Evolutionary conservation across 2,329 filamentous ascomycete genomes (phyloP).

Genomic region (Fusarium sp.): DNA sequence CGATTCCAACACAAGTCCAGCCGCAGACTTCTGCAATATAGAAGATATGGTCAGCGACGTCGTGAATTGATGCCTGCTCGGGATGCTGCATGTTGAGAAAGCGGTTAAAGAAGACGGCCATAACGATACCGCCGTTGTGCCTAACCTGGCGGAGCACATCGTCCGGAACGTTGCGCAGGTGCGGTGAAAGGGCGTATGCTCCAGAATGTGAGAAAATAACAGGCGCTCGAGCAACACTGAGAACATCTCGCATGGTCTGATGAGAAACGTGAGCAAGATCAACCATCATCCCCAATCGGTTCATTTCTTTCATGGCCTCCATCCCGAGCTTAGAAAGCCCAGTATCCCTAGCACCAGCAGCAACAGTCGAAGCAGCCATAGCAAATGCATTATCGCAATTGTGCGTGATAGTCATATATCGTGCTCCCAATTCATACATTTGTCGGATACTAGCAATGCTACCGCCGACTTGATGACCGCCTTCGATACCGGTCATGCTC

Average conservation of each 20-base stretch:
- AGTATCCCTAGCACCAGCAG: constrained; percentile 41
- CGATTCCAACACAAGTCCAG: constrained; percentile 57
- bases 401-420: constrained; percentile 57
- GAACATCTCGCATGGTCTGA: constrained; percentile 52
- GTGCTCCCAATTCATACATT: constrained; percentile 55
- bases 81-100: constrained; percentile 52
- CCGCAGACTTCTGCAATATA: constrained; percentile 53
- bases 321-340: constrained; percentile 50
- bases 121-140: constrained; percentile 58
- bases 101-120: constrained; percentile 58
- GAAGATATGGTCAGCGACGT: constrained; percentile 56
- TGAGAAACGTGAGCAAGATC: constrained; percentile 54
- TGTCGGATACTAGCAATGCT: constrained; percentile 55
- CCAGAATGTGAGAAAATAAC: constrained; percentile 55
- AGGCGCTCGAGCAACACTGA: constrained; percentile 48
- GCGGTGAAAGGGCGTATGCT: constrained; percentile 47
- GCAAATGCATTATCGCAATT: constrained; percentile 55
- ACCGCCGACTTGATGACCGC: constrained; percentile 55
- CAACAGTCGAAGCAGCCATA: constrained; percentile 52
- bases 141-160: constrained; percentile 56
- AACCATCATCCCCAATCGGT: constrained; percentile 56
- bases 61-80: constrained; percentile 52
- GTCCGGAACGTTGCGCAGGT: constrained; percentile 60
- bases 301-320: constrained; percentile 55
- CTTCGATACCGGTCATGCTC: constrained; percentile 58